Evolutionary conservation across 257 asterid genomes (phyloP).

Genomic region (Nicotiana benthamiana): DNA sequence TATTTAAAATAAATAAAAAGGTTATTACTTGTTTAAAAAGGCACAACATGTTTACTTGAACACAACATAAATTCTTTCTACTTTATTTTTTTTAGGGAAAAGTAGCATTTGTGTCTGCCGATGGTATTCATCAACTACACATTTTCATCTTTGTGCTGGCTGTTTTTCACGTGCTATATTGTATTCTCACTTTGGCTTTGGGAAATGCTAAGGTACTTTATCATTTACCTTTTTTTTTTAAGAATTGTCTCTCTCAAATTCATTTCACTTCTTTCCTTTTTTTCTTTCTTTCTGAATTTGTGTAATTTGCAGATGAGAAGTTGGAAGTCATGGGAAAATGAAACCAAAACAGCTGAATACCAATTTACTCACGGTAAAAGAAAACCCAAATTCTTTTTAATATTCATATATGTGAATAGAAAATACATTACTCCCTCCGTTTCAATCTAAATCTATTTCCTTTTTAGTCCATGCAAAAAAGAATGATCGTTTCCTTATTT

Average conservation of each 20-base stretch:
- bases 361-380: conserved; percentile 65
- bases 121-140: conserved; percentile 72
- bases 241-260: neutral
- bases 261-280: neutral
- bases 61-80: neutral
- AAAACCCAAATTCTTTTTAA: neutral
- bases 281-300: too few relatives aligned
- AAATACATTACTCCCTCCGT: too few relatives aligned
- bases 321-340: conserved; percentile 86
- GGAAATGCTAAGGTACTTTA: conserved; percentile 61
- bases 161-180: conserved; percentile 62
- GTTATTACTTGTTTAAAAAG: too few relatives aligned
- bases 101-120: conserved; percentile 59
- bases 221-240: neutral
- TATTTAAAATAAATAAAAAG: too few relatives aligned
- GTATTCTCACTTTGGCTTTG: conserved; percentile 58
- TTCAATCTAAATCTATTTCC: too few relatives aligned
- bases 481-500: too few relatives aligned
- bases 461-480: too few relatives aligned
- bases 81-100: conserved; percentile 34
- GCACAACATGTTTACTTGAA: too few relatives aligned
- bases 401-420: neutral
- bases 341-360: conserved; percentile 66
- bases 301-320: conserved; percentile 52
- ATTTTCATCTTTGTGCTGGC: conserved; percentile 83